Evolutionary conservation across 176 grass and related monocot species (phyloP).

Genomic region (Rhynchospora breviuscula): DNA sequence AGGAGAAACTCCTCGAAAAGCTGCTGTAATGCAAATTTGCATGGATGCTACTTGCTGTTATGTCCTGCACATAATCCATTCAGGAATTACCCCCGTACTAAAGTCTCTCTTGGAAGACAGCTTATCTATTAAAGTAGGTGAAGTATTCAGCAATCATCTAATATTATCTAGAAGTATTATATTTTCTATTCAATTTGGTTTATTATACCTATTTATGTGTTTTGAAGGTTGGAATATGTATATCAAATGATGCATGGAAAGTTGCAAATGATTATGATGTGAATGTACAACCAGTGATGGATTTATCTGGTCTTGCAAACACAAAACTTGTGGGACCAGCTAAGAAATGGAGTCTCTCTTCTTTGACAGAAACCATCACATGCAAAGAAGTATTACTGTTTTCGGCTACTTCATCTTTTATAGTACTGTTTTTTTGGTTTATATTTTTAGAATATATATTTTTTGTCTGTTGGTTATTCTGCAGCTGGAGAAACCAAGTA

Average conservation of each 20-base stretch:
- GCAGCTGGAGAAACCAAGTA: constrained; percentile 71
- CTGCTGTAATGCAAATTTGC: constrained; percentile 88
- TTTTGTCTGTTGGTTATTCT: constrained; percentile 16
- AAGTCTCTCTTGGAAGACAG: constrained; percentile 69
- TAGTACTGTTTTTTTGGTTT: neutral
- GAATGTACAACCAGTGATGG: constrained; percentile 56
- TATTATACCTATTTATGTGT: neutral
- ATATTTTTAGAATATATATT: neutral
- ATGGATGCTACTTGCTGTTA: constrained; percentile 63
- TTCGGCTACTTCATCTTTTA: neutral
- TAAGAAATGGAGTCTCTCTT: constrained; percentile 76
- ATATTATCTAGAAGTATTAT: neutral
- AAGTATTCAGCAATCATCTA: neutral
- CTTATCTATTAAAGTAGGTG: constrained; percentile 71
- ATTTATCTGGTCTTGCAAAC: constrained; percentile 81
- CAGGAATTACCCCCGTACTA: constrained; percentile 58
- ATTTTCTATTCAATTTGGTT: constrained; percentile 16
- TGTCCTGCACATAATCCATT: constrained; percentile 76
- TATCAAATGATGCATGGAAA: constrained; percentile 80
- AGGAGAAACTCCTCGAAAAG: constrained; percentile 72
- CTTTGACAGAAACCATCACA: constrained; percentile 77
- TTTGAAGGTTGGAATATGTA: constrained; percentile 78
- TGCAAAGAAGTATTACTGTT: constrained; percentile 56
- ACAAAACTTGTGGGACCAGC: constrained; percentile 41
- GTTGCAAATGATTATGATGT: constrained; percentile 67